Conservation (phyloP, 2,329 filamentous ascomycete genomes). For the Talaromyces sp. region DNA sequence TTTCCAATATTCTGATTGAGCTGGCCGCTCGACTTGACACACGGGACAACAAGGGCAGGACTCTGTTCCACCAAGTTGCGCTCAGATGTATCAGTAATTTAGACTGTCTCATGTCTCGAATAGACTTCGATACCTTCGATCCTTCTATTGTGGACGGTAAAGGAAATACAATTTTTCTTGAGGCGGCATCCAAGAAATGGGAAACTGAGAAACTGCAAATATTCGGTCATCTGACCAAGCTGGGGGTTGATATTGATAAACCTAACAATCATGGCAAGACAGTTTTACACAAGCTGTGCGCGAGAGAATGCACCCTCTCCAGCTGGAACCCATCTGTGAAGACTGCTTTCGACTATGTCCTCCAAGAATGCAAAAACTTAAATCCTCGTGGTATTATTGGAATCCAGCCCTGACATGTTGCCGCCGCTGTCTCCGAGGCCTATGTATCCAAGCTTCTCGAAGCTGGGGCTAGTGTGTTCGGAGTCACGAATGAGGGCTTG, state of each 20-base stretch:
- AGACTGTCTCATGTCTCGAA: constrained; percentile 13
- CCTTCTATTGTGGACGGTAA: constrained; percentile 2
- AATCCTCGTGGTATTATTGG: constrained; percentile 17
- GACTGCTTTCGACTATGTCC: constrained; percentile 18
- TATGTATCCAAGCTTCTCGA: constrained; percentile 22
- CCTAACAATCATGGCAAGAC: constrained; percentile 12
- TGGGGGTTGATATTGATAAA: constrained; percentile 13
- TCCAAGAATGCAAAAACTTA: constrained; percentile 21
- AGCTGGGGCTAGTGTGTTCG: constrained; percentile 21
- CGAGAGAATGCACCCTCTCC: background rate
- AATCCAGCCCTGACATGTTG: constrained; percentile 23
- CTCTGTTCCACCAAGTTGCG: constrained; percentile 9
- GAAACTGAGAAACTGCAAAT: background rate
- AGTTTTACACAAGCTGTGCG: constrained; percentile 11
- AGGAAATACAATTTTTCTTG: constrained; percentile 8
- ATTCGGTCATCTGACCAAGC: constrained; percentile 1
- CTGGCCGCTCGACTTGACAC: constrained; percentile 8
- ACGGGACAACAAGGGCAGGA: constrained; percentile 14
- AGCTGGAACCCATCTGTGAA: background rate
- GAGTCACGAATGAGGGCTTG: constrained; percentile 21
- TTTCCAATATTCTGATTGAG: constrained; percentile 11
- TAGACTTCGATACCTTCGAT: constrained; percentile 5
- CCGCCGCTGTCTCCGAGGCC: constrained; percentile 20
- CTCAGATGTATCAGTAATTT: background rate
- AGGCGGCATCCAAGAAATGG: constrained; percentile 9